phyloP scores from a whole-genome alignment of 495 filamentous ascomycete species.

The Darksidea phi region DNA sequence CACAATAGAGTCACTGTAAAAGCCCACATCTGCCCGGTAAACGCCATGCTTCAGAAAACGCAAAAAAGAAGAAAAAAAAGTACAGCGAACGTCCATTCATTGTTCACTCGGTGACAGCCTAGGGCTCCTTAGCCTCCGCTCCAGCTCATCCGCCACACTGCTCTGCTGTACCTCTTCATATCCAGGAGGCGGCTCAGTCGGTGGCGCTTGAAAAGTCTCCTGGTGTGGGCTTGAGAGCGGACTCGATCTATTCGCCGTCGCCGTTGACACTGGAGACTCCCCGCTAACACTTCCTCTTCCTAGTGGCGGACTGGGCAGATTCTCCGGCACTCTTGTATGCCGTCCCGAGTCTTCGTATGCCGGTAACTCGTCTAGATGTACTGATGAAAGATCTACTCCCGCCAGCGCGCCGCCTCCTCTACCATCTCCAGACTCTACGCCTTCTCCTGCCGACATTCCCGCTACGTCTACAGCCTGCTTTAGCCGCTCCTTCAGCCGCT shows the following conservation, averaged over 20 bases:
- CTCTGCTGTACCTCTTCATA: conserved; percentile 89
- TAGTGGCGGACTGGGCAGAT: conserved; percentile 14
- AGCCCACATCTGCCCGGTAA: too few species aligned
- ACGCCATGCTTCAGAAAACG: too few species aligned
- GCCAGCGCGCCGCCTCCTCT: conserved; percentile 46
- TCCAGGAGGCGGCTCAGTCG: conserved; percentile 82
- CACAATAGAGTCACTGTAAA: too few species aligned
- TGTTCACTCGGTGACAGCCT: neutral
- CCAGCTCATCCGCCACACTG: conserved; percentile 64
- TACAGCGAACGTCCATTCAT: neutral
- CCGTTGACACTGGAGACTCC: conserved; percentile 9
- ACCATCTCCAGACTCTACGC: conserved; percentile 30
- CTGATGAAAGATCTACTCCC: conserved; percentile 55
- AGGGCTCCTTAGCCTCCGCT: conserved; percentile 40
- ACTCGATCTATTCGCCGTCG: conserved; percentile 19
- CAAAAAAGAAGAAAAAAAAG: neutral
- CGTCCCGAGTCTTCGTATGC: conserved; percentile 59
- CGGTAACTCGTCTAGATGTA: conserved; percentile 80
- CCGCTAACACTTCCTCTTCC: conserved; percentile 19
- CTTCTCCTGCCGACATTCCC: conserved; percentile 42
- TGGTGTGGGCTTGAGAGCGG: conserved; percentile 20
- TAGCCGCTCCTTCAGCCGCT: conserved; percentile 78
- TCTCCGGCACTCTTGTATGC: conserved; percentile 3
- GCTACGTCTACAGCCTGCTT: conserved; percentile 75
- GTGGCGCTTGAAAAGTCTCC: conserved; percentile 55